Conservation (phyloP, 352 stramenopile genomes). For the Pythium rhizo-oryzae region DNA sequence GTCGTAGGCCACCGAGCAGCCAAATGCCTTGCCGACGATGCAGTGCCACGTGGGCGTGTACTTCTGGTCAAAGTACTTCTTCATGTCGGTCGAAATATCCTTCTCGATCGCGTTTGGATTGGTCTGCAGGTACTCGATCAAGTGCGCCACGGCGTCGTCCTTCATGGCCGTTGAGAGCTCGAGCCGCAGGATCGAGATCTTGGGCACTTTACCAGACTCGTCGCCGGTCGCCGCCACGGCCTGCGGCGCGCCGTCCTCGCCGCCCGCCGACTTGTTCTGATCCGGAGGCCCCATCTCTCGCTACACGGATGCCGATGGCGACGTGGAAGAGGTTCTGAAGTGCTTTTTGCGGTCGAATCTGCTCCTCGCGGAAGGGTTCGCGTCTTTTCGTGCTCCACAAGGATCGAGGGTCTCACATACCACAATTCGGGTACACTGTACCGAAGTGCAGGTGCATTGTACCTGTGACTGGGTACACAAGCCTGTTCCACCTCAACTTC, state of each 20-base stretch:
- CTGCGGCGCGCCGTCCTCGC: conserved; percentile 17
- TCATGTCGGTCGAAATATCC: conserved; percentile 98
- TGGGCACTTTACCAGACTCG: conserved; percentile 43
- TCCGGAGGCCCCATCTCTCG: conserved; percentile 49
- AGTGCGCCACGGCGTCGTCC: conserved; percentile 61
- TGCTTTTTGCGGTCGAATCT: not conserved
- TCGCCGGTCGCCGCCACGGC: conserved; percentile 11
- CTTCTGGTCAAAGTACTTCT: conserved; percentile 99
- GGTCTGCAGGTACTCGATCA: conserved; percentile 42
- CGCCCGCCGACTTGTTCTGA: conserved; percentile 37
- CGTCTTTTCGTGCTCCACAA: conserved; percentile 4
- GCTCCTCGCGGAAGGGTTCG: not conserved
- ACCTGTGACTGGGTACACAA: not conserved
- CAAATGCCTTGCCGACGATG: conserved; percentile 91
- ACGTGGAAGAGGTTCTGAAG: not conserved
- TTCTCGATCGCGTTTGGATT: conserved; percentile 74
- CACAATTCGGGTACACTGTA: conserved; percentile 6
- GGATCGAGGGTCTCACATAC: conserved; percentile 2
- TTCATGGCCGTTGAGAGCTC: conserved; percentile 71
- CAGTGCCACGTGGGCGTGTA: conserved; percentile 95
- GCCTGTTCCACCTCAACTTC: not conserved
- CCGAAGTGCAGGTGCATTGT: not conserved
- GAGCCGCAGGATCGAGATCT: conserved; percentile 68
- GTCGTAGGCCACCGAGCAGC: conserved; percentile 91
- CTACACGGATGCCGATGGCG: not conserved